phyloP scores from a whole-genome alignment of 805 yeast genomes.

The Ogataea paradorogensis region DNA sequence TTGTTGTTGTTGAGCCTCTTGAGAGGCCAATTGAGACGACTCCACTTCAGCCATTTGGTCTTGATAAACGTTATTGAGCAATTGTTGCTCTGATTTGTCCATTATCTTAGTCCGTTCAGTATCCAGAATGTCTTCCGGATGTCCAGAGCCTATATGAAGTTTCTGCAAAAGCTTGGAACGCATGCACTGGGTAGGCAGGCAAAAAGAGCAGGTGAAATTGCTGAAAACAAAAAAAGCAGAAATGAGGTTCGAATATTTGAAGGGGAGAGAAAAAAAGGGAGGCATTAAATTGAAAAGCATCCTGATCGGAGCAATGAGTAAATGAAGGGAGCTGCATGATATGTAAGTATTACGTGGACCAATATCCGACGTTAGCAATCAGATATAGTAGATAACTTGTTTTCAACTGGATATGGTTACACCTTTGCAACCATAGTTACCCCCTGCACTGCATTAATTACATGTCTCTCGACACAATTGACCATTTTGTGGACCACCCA shows the following conservation, averaged over 20 bases:
- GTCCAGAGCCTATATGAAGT: slow-evolving; percentile 26
- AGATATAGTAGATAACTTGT: too few relatives aligned
- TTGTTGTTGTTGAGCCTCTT: slow-evolving; percentile 31
- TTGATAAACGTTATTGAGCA: slow-evolving; percentile 20
- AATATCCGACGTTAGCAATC: too few relatives aligned
- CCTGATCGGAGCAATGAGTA: neutral
- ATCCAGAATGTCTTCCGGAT: slow-evolving; percentile 12
- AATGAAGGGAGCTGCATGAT: too few relatives aligned
- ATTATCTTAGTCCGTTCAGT: slow-evolving; percentile 1
- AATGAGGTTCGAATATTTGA: neutral
- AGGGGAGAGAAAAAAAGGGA: neutral
- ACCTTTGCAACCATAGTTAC: too few relatives aligned
- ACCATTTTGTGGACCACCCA: neutral
- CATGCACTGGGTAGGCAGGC: slow-evolving; percentile 13
- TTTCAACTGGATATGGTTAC: too few relatives aligned
- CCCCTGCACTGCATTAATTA: too few relatives aligned
- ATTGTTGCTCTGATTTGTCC: slow-evolving; percentile 20
- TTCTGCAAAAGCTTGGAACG: slow-evolving; percentile 26
- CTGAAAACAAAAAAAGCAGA: slow-evolving; percentile 5
- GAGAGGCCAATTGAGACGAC: slow-evolving; percentile 23
- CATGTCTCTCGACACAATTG: too few relatives aligned
- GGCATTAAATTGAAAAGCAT: neutral
- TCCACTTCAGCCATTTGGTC: slow-evolving; percentile 10
- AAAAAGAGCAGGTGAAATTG: slow-evolving; percentile 11
- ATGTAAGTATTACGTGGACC: too few relatives aligned